phyloP scores from a whole-genome alignment of 331 rosid genomes.

The Cydonia oblonga region DNA sequence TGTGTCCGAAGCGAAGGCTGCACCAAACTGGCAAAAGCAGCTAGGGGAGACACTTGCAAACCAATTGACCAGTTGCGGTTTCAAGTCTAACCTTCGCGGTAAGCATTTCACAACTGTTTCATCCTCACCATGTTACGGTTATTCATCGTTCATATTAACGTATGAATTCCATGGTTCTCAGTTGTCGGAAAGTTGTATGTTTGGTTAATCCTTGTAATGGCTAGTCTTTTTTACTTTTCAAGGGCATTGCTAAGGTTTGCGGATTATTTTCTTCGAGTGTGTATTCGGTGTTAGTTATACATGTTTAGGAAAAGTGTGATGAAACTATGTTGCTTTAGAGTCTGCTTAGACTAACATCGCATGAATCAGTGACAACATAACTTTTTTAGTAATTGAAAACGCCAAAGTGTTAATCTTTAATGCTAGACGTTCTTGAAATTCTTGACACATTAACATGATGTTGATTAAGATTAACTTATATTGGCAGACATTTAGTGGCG shows the following conservation, averaged over 20 bases:
- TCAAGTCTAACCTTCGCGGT: conserved; percentile 68
- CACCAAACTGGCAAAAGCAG: conserved; percentile 46
- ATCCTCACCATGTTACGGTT: background rate
- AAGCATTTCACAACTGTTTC: conserved; percentile 3
- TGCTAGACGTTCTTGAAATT: no score
- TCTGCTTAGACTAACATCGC: background rate
- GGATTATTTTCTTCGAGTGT: background rate
- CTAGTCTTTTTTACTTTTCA: background rate
- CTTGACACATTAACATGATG: no score
- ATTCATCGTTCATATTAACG: background rate
- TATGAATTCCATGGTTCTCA: background rate
- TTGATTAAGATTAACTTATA: background rate
- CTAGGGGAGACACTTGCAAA: conserved; percentile 81
- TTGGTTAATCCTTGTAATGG: conserved; percentile 1
- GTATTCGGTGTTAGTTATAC: background rate
- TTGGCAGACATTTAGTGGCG: background rate
- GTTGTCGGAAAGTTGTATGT: background rate
- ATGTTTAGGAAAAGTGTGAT: background rate
- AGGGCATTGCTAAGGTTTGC: background rate
- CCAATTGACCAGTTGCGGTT: conserved; percentile 81
- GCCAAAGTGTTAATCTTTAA: background rate
- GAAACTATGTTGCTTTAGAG: background rate
- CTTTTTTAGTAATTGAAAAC: background rate
- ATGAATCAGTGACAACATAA: background rate
- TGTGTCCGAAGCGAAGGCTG: conserved; percentile 45